Evolutionary conservation across 2,329 filamentous ascomycete genomes (phyloP).

Genomic region (Cryphonectria parasitica): DNA sequence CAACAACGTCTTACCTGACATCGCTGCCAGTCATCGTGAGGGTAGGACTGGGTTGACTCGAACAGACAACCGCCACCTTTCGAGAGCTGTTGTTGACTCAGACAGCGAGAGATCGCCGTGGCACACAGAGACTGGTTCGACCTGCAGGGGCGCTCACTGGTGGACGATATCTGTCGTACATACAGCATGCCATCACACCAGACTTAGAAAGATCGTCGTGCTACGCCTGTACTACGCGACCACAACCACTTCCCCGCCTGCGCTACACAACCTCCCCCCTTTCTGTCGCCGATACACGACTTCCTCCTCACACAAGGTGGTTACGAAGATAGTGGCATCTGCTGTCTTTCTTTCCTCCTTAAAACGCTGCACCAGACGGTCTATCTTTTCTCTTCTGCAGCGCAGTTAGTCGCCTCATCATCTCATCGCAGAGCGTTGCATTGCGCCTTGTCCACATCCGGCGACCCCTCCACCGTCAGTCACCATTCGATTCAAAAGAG

Average conservation of each 20-base stretch:
- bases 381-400: neutral
- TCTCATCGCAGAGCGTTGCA: conserved; percentile 10
- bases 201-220: conserved; percentile 17
- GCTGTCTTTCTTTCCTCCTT: conserved; percentile 9
- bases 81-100: conserved; percentile 10
- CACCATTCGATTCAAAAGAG: conserved; percentile 5
- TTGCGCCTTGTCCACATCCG: conserved; percentile 21
- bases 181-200: conserved; percentile 25
- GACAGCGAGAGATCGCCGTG: conserved; percentile 6
- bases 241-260: conserved; percentile 4
- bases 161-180: conserved; percentile 11
- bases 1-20: conserved; percentile 12
- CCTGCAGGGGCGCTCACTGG: neutral
- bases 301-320: conserved; percentile 5
- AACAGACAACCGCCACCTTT: conserved; percentile 10
- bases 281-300: conserved; percentile 14
- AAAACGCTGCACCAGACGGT: conserved; percentile 1
- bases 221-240: conserved; percentile 9
- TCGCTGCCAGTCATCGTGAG: conserved; percentile 10
- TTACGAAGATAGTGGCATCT: conserved; percentile 8
- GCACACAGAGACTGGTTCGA: conserved; percentile 15
- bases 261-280: conserved; percentile 20
- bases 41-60: conserved; percentile 11
- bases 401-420: neutral
- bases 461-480: conserved; percentile 17